Evolutionary conservation across 2,329 filamentous ascomycete species (phyloP).

Genomic region (Pezicula carpinea): DNA sequence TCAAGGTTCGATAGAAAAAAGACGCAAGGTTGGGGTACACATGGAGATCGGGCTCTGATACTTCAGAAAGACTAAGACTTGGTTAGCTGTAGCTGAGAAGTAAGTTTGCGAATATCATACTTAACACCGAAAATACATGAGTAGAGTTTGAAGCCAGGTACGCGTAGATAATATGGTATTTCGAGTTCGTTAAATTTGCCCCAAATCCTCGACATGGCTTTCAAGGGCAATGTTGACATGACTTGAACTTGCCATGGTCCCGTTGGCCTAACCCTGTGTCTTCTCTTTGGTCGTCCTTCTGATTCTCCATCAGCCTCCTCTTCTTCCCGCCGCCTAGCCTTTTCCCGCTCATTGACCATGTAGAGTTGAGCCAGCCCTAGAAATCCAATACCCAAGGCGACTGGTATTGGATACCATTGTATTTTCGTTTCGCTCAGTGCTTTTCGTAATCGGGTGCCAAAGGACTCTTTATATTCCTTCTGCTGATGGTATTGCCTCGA

Average conservation of each 20-base stretch:
- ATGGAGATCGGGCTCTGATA: constrained; percentile 82
- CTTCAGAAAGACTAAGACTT: constrained; percentile 65
- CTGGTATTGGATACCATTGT: constrained; percentile 69
- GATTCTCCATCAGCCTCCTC: constrained; percentile 36
- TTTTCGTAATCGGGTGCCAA: constrained; percentile 41
- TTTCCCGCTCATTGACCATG: constrained; percentile 48
- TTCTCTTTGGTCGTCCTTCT: constrained; percentile 38
- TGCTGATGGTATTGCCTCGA: constrained; percentile 17
- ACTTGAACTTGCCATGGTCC: constrained; percentile 72
- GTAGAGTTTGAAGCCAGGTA: constrained; percentile 71
- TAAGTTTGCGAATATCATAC: constrained; percentile 27
- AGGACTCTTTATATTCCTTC: constrained; percentile 25
- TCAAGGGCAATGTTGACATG: constrained; percentile 69
- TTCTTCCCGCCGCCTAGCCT: constrained; percentile 32
- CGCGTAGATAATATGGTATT: constrained; percentile 64
- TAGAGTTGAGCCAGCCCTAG: constrained; percentile 62
- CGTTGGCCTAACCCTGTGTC: constrained; percentile 57
- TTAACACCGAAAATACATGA: constrained; percentile 71
- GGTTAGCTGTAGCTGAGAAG: constrained; percentile 13
- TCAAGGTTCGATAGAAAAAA: constrained; percentile 95
- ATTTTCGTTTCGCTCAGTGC: constrained; percentile 60
- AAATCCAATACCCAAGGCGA: constrained; percentile 63
- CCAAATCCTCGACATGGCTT: constrained; percentile 68
- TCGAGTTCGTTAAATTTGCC: constrained; percentile 69
- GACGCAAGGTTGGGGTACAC: constrained; percentile 88